These are phyloP conservation scores for Leishmania major DNA, from an alignment of 208 protist genomes.

Conservation along the genomic window DNA sequence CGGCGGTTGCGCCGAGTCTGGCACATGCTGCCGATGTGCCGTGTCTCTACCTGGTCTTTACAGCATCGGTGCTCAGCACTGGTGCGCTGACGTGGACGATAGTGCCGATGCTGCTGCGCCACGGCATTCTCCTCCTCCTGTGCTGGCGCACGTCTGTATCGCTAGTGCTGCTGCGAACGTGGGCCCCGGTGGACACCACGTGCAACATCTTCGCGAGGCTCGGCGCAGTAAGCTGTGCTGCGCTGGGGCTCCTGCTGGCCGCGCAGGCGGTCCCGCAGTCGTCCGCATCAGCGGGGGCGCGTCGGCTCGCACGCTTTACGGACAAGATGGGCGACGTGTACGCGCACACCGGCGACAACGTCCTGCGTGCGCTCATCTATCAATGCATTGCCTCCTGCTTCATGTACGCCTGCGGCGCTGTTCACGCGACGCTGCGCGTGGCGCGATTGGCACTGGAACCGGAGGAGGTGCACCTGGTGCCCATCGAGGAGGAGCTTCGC, in stretches of 20 bases:
- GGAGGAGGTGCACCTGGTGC: slow-evolving; percentile 39
- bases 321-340: slow-evolving; percentile 13
- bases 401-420: slow-evolving; percentile 18
- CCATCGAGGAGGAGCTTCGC: slow-evolving; percentile 28
- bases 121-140: not conserved
- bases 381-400: slow-evolving; percentile 20
- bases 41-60: slow-evolving; percentile 20
- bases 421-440: slow-evolving; percentile 37
- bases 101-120: slow-evolving; percentile 4
- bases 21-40: slow-evolving; percentile 27
- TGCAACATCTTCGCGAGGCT: slow-evolving; percentile 8
- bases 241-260: slow-evolving; percentile 8
- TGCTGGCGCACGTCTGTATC: not conserved
- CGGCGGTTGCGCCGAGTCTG: slow-evolving; percentile 27
- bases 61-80: slow-evolving; percentile 19
- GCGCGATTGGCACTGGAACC: slow-evolving; percentile 32
- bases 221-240: not conserved
- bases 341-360: slow-evolving; percentile 1
- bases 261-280: slow-evolving; percentile 9
- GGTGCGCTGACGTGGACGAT: slow-evolving; percentile 24
- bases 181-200: not conserved
- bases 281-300: not conserved
- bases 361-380: slow-evolving; percentile 19
- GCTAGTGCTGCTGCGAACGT: slow-evolving; percentile 8
- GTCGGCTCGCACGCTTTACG: not conserved